Conservation (phyloP, 202 grass and related monocot species). For the Saccharum hybrid region DNA sequence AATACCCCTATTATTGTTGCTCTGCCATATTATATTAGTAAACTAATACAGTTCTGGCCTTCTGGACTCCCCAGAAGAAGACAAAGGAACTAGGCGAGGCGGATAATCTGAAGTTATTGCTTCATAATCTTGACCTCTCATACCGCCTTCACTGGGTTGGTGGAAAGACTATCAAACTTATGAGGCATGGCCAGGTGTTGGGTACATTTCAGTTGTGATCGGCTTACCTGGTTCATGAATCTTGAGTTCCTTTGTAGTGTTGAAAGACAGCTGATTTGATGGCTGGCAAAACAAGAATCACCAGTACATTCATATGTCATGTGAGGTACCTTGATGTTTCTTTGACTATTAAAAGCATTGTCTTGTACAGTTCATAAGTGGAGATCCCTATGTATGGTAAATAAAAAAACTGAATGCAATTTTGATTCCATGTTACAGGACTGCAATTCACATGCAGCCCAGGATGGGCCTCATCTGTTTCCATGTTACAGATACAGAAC, state of each 20-base stretch:
- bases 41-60: conserved; percentile 19
- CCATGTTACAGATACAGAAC: conserved; percentile 18
- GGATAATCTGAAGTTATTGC: conserved; percentile 64
- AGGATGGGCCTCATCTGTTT: background rate
- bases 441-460: conserved; percentile 25
- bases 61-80: conserved; percentile 54
- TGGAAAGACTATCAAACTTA: conserved; percentile 69
- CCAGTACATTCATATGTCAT: conserved; percentile 24
- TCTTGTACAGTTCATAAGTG: background rate
- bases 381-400: background rate
- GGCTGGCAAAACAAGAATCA: background rate
- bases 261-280: background rate
- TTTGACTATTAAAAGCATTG: background rate
- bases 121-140: conserved; percentile 47
- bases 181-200: conserved; percentile 71
- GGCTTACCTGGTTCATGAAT: conserved; percentile 31
- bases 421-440: conserved; percentile 31
- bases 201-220: conserved; percentile 87
- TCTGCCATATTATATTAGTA: background rate
- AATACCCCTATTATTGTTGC: background rate
- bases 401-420: conserved; percentile 19
- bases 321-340: conserved; percentile 40
- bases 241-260: conserved; percentile 44
- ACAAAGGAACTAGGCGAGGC: conserved; percentile 59
- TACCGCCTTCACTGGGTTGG: conserved; percentile 81